Conservation (phyloP, 108 stramenopile species). For the Cyclotella choctawhatcheeana region DNA sequence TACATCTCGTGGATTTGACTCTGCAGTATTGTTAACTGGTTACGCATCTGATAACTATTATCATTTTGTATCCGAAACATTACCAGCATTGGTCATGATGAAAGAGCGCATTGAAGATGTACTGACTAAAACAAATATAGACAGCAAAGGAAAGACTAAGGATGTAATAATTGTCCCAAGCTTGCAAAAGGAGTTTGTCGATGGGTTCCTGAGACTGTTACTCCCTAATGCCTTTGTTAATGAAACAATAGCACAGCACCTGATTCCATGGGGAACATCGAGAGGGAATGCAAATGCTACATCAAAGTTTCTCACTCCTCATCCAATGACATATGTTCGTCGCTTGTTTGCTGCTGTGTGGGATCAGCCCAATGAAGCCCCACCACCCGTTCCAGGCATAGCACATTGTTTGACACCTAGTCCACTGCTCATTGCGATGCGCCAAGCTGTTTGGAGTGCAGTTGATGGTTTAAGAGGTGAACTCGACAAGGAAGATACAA, state of each 20-base stretch:
- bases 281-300: neutral
- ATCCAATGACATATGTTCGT: slow-evolving; percentile 23
- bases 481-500: neutral
- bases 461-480: neutral
- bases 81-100: slow-evolving; percentile 36
- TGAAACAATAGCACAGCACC: neutral
- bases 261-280: slow-evolving; percentile 25
- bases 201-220: slow-evolving; percentile 25
- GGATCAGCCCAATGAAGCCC: slow-evolving; percentile 32
- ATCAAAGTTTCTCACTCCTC: slow-evolving; percentile 7
- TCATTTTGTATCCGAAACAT: slow-evolving; percentile 27
- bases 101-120: slow-evolving; percentile 17
- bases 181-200: slow-evolving; percentile 31
- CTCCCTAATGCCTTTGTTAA: slow-evolving; percentile 12
- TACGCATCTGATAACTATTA: slow-evolving; percentile 32
- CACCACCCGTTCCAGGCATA: slow-evolving; percentile 11
- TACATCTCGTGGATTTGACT: slow-evolving; percentile 2
- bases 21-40: slow-evolving; percentile 21
- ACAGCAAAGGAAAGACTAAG: neutral
- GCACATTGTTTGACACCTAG: slow-evolving; percentile 31
- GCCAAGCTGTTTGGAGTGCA: slow-evolving; percentile 19
- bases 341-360: slow-evolving; percentile 21
- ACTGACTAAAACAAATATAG: neutral
- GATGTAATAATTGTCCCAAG: slow-evolving; percentile 32
- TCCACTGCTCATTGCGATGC: slow-evolving; percentile 28